phyloP scores from a whole-genome alignment of 208 protist genomes.

The Tritrichomonas musculus region DNA sequence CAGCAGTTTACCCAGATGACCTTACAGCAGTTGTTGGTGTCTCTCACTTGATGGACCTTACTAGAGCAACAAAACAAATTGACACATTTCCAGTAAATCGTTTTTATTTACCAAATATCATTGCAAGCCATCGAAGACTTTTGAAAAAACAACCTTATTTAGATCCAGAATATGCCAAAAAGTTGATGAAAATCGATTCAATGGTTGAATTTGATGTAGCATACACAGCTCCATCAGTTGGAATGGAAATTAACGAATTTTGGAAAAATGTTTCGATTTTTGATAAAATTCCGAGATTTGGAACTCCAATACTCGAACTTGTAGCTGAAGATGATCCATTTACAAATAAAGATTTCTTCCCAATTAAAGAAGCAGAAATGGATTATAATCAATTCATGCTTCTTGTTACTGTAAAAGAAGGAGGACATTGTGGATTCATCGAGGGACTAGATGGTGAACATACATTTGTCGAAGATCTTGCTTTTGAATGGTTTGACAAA shows the following conservation, averaged over 20 bases:
- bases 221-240: neutral
- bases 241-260: neutral
- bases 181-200: neutral
- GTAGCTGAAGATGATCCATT: too few relatives aligned
- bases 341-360: neutral
- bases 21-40: neutral
- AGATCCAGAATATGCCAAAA: neutral
- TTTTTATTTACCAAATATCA: neutral
- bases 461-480: neutral
- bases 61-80: neutral
- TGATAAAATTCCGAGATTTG: neutral
- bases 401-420: neutral
- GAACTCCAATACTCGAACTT: neutral
- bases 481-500: neutral
- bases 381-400: too few relatives aligned
- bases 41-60: neutral
- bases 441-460: neutral
- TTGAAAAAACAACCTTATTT: neutral
- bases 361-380: neutral
- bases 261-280: neutral
- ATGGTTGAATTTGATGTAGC: neutral
- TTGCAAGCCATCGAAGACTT: neutral
- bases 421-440: neutral
- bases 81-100: neutral
- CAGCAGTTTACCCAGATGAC: neutral